Percentiles rank a stretch among this genome's conserved stretches.
phyloP scores from a whole-genome alignment of 1,139 yeast species.

The Hansenula lynferdii region DNA sequence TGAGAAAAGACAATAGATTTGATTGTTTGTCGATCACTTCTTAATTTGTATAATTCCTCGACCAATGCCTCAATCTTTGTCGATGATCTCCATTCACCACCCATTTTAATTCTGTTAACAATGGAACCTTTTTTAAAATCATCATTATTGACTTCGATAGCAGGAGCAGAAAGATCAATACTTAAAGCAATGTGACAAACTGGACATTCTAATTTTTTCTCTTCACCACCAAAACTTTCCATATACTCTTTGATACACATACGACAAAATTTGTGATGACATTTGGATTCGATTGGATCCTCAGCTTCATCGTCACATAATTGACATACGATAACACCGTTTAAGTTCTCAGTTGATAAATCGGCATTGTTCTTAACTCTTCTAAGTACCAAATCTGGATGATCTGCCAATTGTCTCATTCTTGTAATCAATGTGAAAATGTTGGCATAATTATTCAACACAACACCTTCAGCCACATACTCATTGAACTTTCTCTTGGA shows the following conservation, averaged over 20 bases:
- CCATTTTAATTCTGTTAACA: conserved; percentile 83
- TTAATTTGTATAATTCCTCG: conserved; percentile 80
- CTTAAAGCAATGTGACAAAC: conserved; percentile 92
- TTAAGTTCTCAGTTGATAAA: conserved; percentile 22
- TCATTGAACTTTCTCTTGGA: conserved; percentile 70
- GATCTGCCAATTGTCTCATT: conserved; percentile 98
- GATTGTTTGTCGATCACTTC: conserved; percentile 84
- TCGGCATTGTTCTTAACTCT: conserved; percentile 45
- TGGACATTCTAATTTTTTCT: conserved; percentile 72
- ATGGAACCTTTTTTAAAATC: conserved; percentile 74
- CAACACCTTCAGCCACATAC: conserved; percentile 83
- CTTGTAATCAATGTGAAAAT: conserved; percentile 93
- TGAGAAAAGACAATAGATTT: conserved; percentile 96
- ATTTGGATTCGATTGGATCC: conserved; percentile 90
- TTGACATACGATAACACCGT: conserved; percentile 78
- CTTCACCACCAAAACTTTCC: conserved; percentile 71
- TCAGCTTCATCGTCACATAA: conserved; percentile 97
- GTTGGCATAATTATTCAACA: conserved; percentile 72
- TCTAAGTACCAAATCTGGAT: conserved; percentile 89
- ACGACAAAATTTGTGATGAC: conserved; percentile 91
- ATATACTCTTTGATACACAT: conserved; percentile 87
- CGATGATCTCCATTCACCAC: conserved; percentile 69
- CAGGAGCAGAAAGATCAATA: conserved; percentile 85
- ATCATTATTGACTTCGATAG: conserved; percentile 68
- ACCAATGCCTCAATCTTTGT: conserved; percentile 95